A percentile compares a stretch with the other conserved stretches of the same genome.
Conservation (phyloP, 2,329 filamentous ascomycete genomes). For the Colletotrichum euphorbiae region DNA sequence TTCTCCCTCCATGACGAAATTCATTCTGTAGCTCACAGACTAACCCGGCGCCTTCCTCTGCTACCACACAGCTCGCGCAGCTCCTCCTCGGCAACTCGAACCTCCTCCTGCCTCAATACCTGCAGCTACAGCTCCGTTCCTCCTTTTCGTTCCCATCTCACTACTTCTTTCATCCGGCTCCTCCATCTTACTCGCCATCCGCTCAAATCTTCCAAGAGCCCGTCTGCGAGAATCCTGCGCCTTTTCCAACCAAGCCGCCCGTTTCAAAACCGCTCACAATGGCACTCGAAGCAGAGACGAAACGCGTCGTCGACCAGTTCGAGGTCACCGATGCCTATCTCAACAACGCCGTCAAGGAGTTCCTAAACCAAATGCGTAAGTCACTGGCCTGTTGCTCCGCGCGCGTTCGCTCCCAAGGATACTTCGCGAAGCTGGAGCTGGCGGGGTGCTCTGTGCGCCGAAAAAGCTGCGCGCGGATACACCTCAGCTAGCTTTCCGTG, state of each 20-base stretch:
- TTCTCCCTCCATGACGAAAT: constrained; percentile 28
- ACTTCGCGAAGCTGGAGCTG: background rate
- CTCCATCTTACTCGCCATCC: constrained; percentile 55
- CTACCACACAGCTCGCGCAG: constrained; percentile 59
- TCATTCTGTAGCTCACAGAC: constrained; percentile 37
- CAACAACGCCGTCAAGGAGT: constrained; percentile 85
- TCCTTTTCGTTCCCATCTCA: constrained; percentile 41
- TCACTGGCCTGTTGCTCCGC: constrained; percentile 33
- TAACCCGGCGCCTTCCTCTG: constrained; percentile 40
- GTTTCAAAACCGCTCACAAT: constrained; percentile 69
- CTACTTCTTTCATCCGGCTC: constrained; percentile 46
- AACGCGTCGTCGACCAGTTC: constrained; percentile 85
- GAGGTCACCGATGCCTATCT: constrained; percentile 84
- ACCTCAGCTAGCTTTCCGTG: constrained; percentile 14
- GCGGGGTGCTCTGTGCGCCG: constrained; percentile 15
- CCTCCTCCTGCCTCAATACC: constrained; percentile 44
- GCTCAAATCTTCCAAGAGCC: constrained; percentile 55
- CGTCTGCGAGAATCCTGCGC: constrained; percentile 66
- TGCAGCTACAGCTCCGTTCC: constrained; percentile 45
- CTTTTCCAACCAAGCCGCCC: constrained; percentile 66
- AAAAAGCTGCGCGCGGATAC: constrained; percentile 17
- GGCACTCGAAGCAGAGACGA: constrained; percentile 76
- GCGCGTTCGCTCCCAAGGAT: background rate
- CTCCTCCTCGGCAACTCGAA: constrained; percentile 64
- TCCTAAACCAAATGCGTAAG: constrained; percentile 83